Percentiles rank a stretch among this genome's conserved stretches.
These are phyloP conservation scores for Cyclotella cryptica DNA, from an alignment of 108 stramenopile species.

Conservation along the genomic window DNA sequence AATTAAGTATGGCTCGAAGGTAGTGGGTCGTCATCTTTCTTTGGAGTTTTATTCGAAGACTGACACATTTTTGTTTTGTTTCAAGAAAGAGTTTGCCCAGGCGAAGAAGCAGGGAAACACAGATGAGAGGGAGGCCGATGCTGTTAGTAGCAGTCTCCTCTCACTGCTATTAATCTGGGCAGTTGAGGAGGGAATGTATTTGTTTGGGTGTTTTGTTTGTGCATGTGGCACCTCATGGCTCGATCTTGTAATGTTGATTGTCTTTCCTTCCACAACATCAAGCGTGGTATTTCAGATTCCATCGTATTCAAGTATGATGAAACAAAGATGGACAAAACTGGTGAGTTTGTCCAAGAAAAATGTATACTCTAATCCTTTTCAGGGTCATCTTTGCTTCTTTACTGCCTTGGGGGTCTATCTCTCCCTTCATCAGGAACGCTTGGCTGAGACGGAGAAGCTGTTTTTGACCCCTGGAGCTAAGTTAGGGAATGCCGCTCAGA, in stretches of 20 bases:
- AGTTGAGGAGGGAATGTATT: too few relatives aligned
- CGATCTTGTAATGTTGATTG: neutral
- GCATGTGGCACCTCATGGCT: neutral
- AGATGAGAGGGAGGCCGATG: too few relatives aligned
- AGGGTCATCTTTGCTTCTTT: slow-evolving; percentile 21
- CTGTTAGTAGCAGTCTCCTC: too few relatives aligned
- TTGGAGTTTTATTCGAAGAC: too few relatives aligned
- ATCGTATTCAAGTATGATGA: neutral
- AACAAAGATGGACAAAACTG: neutral
- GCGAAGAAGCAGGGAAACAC: too few relatives aligned
- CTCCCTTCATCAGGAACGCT: slow-evolving; percentile 10
- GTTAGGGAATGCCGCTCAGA: slow-evolving; percentile 19
- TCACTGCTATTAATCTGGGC: too few relatives aligned
- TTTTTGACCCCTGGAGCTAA: slow-evolving; percentile 19
- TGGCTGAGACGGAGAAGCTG: slow-evolving; percentile 21
- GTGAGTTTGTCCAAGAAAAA: neutral
- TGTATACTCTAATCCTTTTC: slow-evolving; percentile 33
- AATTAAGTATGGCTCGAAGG: too few relatives aligned
- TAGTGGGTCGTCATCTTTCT: too few relatives aligned
- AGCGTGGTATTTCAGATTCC: neutral
- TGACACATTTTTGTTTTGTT: too few relatives aligned
- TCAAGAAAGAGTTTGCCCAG: too few relatives aligned
- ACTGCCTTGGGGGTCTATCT: slow-evolving; percentile 33
- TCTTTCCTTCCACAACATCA: neutral
- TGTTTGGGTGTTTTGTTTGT: too few relatives aligned